Percentiles rank a stretch among this genome's conserved stretches.
phyloP scores from a whole-genome alignment of 306 rosid genomes.

The Malus orientalis region DNA sequence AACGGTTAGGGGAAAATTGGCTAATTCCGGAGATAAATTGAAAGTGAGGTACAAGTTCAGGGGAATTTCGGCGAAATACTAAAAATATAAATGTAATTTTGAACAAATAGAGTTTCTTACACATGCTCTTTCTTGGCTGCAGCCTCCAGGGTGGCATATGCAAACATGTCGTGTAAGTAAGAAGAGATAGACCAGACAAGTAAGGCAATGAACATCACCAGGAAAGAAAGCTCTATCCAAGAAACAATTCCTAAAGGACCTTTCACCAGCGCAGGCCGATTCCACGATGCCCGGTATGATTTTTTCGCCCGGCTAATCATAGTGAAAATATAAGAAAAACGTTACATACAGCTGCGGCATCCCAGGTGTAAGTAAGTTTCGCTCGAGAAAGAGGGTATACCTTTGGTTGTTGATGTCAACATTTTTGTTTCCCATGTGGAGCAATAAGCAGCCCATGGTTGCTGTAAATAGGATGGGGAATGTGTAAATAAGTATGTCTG shows the following conservation, averaged over 20 bases:
- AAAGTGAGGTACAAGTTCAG: too few species aligned
- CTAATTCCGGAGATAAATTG: too few species aligned
- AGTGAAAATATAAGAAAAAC: conserved; percentile 1
- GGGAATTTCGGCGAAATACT: neutral
- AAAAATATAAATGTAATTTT: too few species aligned
- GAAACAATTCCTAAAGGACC: conserved; percentile 52
- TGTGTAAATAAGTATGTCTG: conserved; percentile 31
- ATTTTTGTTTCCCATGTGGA: conserved; percentile 24
- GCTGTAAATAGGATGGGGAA: conserved; percentile 40
- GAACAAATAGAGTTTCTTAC: conserved; percentile 18
- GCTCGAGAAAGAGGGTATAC: neutral
- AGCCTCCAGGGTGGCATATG: conserved; percentile 11
- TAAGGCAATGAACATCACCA: conserved; percentile 35
- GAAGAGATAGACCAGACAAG: conserved; percentile 45
- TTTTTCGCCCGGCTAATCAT: conserved; percentile 12
- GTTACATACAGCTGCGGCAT: too few species aligned
- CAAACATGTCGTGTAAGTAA: conserved; percentile 38
- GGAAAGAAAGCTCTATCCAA: conserved; percentile 30
- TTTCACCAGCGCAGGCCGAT: conserved; percentile 31
- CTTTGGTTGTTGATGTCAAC: conserved; percentile 14
- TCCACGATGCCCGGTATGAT: conserved; percentile 28
- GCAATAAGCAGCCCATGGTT: conserved; percentile 34
- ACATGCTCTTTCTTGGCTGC: conserved; percentile 18
- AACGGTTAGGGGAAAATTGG: too few species aligned
- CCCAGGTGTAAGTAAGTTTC: too few species aligned